Base-by-base conservation (phyloP, 352 stramenopile genomes). In the Phytophthora sp. region DNA sequence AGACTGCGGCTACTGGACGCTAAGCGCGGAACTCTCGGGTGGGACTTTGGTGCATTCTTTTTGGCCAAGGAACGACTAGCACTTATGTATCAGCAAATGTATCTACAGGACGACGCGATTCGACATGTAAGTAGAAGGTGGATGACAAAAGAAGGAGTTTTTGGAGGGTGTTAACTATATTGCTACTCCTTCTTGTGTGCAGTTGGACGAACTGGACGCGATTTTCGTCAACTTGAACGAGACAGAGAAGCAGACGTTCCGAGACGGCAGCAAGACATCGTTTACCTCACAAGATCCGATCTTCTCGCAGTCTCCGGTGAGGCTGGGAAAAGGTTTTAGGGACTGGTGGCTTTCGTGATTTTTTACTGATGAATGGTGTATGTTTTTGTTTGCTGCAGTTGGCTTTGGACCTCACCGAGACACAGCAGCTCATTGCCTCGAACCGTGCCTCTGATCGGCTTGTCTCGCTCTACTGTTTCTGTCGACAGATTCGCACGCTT, bases 51-150 rank as follows among this genome's bases (percentile, higher is more conserved):
- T 20, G 76, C 82, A 5, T 96, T 94, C 35, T 91, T 93, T 44
- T 45, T 89, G 12, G 82, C 85, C 4, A 95, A 95, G 53, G 88
- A 95, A 35, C 73, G 72, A 6, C 63, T 96, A 16, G 88, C 88
- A 7, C 66, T 93, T 53, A 90, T 93, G 81, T 96, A 94, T 57
- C 84, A 91, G 59, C 86, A 94, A 53, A 88, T 86, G 66, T 90
- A 89, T 68, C 55, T 96, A 5, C 79, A 91, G 8, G 88, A 96
- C 49, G 86, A 95, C 50, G 82, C 82, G 1, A 89, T 94, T 53
- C 74, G 87, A 51, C 85, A 95, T 55, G 87, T 95, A 82, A 24
- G 79, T 8, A 26, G 7, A n/a, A n/a, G 15, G 9, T 18, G 20
- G 2, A n/a, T 7, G 9, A 45, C 20, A 20, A 47, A 9, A 26